Conservation (phyloP, 202 grass and related monocot genomes). For the Zizania palustris region DNA sequence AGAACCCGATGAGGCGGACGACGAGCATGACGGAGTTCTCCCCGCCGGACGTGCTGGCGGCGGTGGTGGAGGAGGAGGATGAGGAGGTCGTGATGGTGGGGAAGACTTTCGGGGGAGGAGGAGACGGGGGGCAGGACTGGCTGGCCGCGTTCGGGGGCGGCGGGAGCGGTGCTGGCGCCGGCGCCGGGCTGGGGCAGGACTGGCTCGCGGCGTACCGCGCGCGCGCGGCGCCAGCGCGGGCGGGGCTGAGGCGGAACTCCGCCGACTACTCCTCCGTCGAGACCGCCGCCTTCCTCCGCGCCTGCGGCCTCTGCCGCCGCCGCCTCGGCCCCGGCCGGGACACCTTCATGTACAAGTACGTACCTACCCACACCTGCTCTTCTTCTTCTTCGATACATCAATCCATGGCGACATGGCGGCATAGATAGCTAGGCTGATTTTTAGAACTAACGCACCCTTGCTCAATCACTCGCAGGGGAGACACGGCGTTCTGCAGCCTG, state of each 20-base stretch:
- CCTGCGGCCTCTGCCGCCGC: constrained; percentile 92
- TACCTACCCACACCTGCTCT: not conserved
- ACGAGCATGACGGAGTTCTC: constrained; percentile 87
- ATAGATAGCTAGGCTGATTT: not conserved
- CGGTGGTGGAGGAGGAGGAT: constrained; percentile 52
- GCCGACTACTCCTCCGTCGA: constrained; percentile 50
- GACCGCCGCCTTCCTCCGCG: constrained; percentile 72
- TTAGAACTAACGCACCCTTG: not conserved
- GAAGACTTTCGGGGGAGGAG: not conserved
- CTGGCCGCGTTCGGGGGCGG: constrained; percentile 31
- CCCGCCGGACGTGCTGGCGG: constrained; percentile 37
- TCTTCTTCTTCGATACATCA: not conserved
- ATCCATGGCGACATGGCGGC: not conserved
- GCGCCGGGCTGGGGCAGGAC: constrained; percentile 32
- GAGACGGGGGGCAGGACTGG: constrained; percentile 35
- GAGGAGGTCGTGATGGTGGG: not conserved
- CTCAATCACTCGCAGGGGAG: constrained; percentile 58
- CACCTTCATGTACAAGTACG: constrained; percentile 96
- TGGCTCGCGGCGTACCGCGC: constrained; percentile 53
- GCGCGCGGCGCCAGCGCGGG: constrained; percentile 33
- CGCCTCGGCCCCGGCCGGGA: constrained; percentile 87
- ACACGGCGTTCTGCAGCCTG: constrained; percentile 90
- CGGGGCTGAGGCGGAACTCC: constrained; percentile 49
- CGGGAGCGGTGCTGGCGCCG: not conserved
- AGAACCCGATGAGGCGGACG: constrained; percentile 63